Conservation (phyloP, 139 green algal species). For the Chlorella sp. region DNA sequence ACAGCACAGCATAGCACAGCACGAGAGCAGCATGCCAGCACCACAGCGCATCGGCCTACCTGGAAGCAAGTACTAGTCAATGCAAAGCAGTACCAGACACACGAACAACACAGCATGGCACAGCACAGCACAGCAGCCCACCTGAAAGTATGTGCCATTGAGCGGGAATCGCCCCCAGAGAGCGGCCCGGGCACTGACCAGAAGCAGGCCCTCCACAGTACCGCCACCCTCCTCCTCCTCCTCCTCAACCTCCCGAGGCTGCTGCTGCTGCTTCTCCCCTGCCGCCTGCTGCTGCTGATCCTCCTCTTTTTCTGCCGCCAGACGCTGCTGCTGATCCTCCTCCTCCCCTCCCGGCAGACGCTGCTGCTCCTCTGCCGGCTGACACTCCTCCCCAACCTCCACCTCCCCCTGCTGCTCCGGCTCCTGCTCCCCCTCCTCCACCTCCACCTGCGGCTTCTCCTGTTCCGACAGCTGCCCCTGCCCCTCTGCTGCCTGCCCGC, state of each 20-base stretch:
- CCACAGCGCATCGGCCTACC: not conserved
- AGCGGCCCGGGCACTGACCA: constrained; percentile 54
- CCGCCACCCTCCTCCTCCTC: not conserved
- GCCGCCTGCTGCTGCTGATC: not conserved
- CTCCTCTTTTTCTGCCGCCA: not conserved
- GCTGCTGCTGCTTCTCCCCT: not conserved
- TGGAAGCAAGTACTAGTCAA: too few species aligned
- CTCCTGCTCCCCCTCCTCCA: not conserved
- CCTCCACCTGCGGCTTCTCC: not conserved
- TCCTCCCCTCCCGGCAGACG: too few species aligned
- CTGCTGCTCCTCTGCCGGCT: not conserved
- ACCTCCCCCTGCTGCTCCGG: not conserved
- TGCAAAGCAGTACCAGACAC: too few species aligned
- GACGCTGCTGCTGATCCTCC: not conserved
- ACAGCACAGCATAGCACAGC: not conserved
- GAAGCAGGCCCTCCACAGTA: constrained; percentile 53
- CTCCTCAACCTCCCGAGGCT: not conserved
- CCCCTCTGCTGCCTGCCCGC: not conserved
- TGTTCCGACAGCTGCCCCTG: not conserved
- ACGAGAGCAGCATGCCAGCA: too few species aligned
- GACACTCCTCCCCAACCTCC: not conserved
- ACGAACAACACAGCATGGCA: not conserved
- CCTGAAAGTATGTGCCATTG: constrained; percentile 90
- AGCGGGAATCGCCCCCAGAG: constrained; percentile 76
- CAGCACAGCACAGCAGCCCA: not conserved